These are phyloP conservation scores for Dioscorea zingiberensis DNA, from an alignment of 106 monocot genomes.

Conservation along the genomic window DNA sequence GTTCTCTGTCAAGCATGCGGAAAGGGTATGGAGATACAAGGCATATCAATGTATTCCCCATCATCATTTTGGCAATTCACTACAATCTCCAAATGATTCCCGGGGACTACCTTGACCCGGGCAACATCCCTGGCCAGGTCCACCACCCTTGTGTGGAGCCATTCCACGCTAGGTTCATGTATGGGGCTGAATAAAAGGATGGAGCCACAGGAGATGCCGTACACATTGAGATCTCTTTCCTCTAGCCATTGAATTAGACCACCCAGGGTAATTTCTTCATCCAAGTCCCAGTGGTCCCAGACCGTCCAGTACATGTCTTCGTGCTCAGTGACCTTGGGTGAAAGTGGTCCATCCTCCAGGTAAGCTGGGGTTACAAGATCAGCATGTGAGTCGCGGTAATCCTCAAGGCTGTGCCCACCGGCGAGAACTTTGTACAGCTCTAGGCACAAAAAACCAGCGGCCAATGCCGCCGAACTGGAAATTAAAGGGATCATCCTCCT, in stretches of 20 bases:
- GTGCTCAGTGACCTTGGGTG: slow-evolving; percentile 44
- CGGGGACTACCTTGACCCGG: slow-evolving; percentile 39
- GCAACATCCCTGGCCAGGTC: slow-evolving; percentile 56
- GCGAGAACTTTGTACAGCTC: slow-evolving; percentile 55
- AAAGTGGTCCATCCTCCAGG: slow-evolving; percentile 47
- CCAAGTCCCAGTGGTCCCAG: slow-evolving; percentile 51
- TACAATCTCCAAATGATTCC: slow-evolving; percentile 45
- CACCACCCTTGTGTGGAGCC: slow-evolving; percentile 53
- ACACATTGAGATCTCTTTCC: slow-evolving; percentile 44
- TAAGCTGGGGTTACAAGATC: slow-evolving; percentile 55
- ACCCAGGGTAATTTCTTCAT: slow-evolving; percentile 41
- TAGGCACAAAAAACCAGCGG: slow-evolving; percentile 57
- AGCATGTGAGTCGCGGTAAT: slow-evolving; percentile 55
- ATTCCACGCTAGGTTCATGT: slow-evolving; percentile 44
- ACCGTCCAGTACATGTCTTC: slow-evolving; percentile 41
- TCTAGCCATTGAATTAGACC: slow-evolving; percentile 66
- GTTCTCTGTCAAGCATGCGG: no score
- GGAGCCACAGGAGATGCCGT: slow-evolving; percentile 50
- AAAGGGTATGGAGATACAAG: slow-evolving; percentile 29
- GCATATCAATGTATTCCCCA: slow-evolving; percentile 37
- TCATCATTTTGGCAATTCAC: slow-evolving; percentile 62
- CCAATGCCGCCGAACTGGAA: slow-evolving; percentile 54
- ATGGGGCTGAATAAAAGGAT: slow-evolving; percentile 50
- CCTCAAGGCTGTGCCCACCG: slow-evolving; percentile 49
- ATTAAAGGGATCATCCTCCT: slow-evolving; percentile 51